Percentiles rank a stretch among this genome's conserved stretches.
phyloP scores from a whole-genome alignment of 768 basidiomycete genomes.

The Leccinellum rugosiceps region DNA sequence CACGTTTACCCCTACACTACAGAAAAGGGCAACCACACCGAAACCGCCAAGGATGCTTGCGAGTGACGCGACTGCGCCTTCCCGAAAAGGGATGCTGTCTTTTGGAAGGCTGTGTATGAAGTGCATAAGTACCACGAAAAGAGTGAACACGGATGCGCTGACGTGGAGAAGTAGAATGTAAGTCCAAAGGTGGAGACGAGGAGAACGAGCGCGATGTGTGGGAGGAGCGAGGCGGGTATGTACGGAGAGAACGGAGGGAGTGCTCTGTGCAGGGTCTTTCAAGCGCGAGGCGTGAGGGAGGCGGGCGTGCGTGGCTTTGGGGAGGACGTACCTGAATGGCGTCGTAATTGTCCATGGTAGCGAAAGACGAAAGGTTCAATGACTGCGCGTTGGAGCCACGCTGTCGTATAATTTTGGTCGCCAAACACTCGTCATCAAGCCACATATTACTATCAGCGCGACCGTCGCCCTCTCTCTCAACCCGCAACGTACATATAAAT shows the following conservation, averaged over 20 bases:
- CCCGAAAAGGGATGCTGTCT: conserved; percentile 59
- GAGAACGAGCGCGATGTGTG: conserved; percentile 71
- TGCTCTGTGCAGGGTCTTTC: conserved; percentile 58
- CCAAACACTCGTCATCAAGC: conserved; percentile 66
- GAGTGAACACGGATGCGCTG: conserved; percentile 27
- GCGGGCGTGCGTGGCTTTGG: neutral
- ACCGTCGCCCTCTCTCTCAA: conserved; percentile 20
- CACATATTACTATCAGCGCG: conserved; percentile 36
- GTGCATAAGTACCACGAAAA: conserved; percentile 4
- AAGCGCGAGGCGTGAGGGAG: conserved; percentile 3
- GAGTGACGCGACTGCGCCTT: conserved; percentile 63
- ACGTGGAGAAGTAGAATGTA: conserved; percentile 90
- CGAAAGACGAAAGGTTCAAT: neutral
- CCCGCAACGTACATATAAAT: conserved; percentile 6
- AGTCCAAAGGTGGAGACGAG: conserved; percentile 77
- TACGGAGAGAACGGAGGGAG: conserved; percentile 70
- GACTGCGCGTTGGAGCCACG: conserved; percentile 4
- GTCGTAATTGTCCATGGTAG: conserved; percentile 54
- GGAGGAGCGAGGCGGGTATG: conserved; percentile 64
- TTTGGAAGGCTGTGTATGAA: conserved; percentile 64
- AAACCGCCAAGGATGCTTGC: conserved; percentile 84
- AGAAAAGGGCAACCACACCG: conserved; percentile 85
- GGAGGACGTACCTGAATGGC: conserved; percentile 45
- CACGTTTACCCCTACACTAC: conserved; percentile 30
- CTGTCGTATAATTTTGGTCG: conserved; percentile 42